Evolutionary conservation across 176 grass and related monocot species (phyloP).

Genomic region (Bonia amplexicaulis): DNA sequence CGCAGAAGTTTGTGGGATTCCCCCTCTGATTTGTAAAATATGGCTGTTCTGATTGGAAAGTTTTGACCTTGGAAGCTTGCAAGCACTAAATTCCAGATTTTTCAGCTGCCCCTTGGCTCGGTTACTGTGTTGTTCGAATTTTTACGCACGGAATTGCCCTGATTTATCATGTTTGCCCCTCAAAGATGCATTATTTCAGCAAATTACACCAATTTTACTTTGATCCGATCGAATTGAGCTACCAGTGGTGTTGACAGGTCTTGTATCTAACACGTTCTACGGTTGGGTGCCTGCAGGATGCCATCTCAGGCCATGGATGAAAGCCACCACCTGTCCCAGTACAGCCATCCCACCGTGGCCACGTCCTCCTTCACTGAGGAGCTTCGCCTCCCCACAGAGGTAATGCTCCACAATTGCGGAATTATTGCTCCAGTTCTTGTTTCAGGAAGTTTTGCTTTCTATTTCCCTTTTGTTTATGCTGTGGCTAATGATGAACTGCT

Average conservation of each 20-base stretch:
- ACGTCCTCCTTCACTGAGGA: constrained; percentile 73
- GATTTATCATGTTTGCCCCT: neutral
- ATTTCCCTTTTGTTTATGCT: neutral
- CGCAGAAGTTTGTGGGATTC: neutral
- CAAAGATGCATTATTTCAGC: neutral
- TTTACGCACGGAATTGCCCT: neutral
- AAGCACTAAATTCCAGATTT: neutral
- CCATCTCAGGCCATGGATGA: constrained; percentile 74
- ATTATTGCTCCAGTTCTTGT: constrained; percentile 9
- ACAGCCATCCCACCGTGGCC: constrained; percentile 27
- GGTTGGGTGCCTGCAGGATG: constrained; percentile 37
- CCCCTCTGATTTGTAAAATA: constrained; percentile 20
- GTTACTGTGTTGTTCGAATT: neutral
- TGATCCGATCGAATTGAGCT: constrained; percentile 28
- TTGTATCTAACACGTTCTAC: constrained; percentile 6
- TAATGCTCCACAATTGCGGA: constrained; percentile 18
- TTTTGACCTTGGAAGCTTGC: constrained; percentile 21
- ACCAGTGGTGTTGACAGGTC: neutral
- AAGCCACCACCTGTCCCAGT: constrained; percentile 42
- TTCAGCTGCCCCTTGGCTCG: neutral
- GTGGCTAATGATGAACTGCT: constrained; percentile 11
- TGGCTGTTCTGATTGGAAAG: constrained; percentile 7
- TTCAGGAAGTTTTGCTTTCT: constrained; percentile 6
- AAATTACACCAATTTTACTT: neutral
- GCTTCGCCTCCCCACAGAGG: constrained; percentile 61